Evolutionary conservation across 768 basidiomycete species (phyloP), one percentile per base, ranked within the genome.

Genomic region (Trametes gibbosa): DNA sequence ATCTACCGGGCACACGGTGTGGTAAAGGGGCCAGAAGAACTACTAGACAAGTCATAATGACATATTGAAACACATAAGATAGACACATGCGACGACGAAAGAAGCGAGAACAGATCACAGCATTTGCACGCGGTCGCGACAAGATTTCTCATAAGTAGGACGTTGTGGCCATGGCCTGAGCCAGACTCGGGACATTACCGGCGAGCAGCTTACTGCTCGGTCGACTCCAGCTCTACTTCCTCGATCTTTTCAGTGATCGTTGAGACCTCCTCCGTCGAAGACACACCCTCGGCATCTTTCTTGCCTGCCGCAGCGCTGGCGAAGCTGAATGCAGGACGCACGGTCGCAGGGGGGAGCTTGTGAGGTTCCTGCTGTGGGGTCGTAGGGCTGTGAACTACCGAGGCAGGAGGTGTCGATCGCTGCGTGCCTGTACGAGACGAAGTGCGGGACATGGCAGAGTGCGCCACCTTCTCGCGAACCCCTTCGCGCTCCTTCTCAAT

Each of bases 281-380:
- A 53, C 40, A 62, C 51, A 19, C 62, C 64, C 47, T 59, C 63
- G 9, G 64, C 66, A 24, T 78, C 78, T 65, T 77, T 81, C 68
- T 76, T 80, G 19, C 63, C 67, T 16, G 82, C 79, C 1, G 89
- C 89, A 39, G 86, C 92, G 54, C 79, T 87, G 0, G 92, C 92
- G 65, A 95, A 95, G 68, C 91, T 93, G 64, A 94, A 77, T 5
- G 81, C 78, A 0, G 91, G 86, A 53, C 90, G 80, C 14, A 92
- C 83, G 48, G 74, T 85, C 2, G 84, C 78, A 9, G 73, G 69
- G 3, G 67, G 64, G 12, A 65, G 56, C 32, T 67, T 61, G 24
- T 16, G 43, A 16, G 52, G 54, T 37, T 68, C 64, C 4, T 50
- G 46, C 27, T 49, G 58, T 42, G 68, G 66, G 1, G 70, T 62